These are phyloP conservation scores for Chaetothyriales sp. DNA, from an alignment of 2,329 filamentous ascomycete species.

Conservation along the genomic window DNA sequence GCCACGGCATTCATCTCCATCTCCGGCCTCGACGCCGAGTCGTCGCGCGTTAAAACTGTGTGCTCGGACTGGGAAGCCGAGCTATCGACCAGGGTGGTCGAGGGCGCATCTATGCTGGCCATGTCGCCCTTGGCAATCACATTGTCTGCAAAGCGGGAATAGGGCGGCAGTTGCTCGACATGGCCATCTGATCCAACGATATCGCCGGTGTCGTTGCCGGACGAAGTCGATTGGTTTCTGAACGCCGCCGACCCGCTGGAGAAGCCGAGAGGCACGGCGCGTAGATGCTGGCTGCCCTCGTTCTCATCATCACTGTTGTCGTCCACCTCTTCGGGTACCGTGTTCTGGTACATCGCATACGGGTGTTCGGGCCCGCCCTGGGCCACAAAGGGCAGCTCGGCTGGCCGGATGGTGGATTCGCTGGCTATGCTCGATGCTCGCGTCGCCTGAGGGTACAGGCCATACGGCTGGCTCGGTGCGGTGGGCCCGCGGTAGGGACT, in stretches of 20 bases:
- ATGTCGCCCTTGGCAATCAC: slow-evolving; percentile 42
- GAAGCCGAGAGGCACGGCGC: slow-evolving; percentile 52
- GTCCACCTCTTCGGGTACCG: slow-evolving; percentile 44
- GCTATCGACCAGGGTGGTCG: slow-evolving; percentile 1
- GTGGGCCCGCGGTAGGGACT: slow-evolving; percentile 57
- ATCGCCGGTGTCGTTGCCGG: slow-evolving; percentile 75
- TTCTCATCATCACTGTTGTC: slow-evolving; percentile 15
- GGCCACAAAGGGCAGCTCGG: slow-evolving; percentile 46
- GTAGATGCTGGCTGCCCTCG: slow-evolving; percentile 12
- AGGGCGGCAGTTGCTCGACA: slow-evolving; percentile 80
- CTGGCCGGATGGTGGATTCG: slow-evolving; percentile 50
- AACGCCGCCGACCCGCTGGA: slow-evolving; percentile 50
- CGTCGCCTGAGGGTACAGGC: slow-evolving; percentile 60
- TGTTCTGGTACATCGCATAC: slow-evolving; percentile 72
- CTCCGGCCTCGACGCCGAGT: background rate
- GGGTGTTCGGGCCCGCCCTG: slow-evolving; percentile 60
- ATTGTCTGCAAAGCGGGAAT: slow-evolving; percentile 76
- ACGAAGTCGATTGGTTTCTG: slow-evolving; percentile 52
- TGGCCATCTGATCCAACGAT: slow-evolving; percentile 80
- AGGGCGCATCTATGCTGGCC: slow-evolving; percentile 11
- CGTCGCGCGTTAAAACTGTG: slow-evolving; percentile 6
- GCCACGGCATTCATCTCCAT: slow-evolving; percentile 12
- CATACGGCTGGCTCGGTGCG: slow-evolving; percentile 71
- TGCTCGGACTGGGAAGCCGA: background rate
- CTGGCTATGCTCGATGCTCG: slow-evolving; percentile 56